A percentile compares a stretch with the other conserved stretches of the same genome.
Evolutionary conservation across 345 rosid genomes (phyloP).

Genomic region (Capsella bursapastoris): DNA sequence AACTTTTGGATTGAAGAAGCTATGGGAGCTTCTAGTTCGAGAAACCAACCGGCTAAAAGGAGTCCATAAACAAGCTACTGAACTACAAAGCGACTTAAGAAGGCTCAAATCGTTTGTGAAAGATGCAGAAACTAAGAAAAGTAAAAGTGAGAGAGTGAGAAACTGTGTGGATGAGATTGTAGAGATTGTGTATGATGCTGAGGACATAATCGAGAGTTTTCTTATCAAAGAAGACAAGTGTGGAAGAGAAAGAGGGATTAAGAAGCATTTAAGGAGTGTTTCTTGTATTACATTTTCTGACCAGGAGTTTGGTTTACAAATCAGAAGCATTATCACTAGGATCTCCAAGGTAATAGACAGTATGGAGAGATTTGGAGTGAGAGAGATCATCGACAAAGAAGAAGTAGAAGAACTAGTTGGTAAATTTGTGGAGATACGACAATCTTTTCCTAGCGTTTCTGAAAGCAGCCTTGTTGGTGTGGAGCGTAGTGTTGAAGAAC

Average conservation of each 20-base stretch:
- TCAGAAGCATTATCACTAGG: slow-evolving; percentile 19
- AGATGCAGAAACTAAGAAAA: slow-evolving; percentile 6
- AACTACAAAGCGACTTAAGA: background rate
- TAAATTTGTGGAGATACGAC: background rate
- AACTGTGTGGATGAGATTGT: background rate
- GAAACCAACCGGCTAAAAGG: background rate
- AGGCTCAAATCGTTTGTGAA: slow-evolving; percentile 10
- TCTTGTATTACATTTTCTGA: slow-evolving; percentile 18
- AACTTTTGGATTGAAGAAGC: slow-evolving; percentile 1
- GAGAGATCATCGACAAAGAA: slow-evolving; percentile 15
- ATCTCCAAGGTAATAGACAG: slow-evolving; percentile 30
- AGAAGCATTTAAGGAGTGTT: slow-evolving; percentile 17
- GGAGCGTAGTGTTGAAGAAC: slow-evolving; percentile 19
- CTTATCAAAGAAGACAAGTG: background rate
- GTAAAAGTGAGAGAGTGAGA: background rate
- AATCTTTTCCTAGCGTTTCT: slow-evolving; percentile 24
- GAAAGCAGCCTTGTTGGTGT: slow-evolving; percentile 23
- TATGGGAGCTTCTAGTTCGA: background rate
- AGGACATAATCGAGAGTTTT: slow-evolving; percentile 11
- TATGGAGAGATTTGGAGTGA: slow-evolving; percentile 29
- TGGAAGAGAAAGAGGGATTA: slow-evolving; percentile 17
- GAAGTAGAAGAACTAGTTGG: background rate
- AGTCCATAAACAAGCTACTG: background rate
- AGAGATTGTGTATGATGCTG: background rate
- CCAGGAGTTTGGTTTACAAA: slow-evolving; percentile 10